A percentile compares a stretch with the other conserved stretches of the same genome.
phyloP scores from a whole-genome alignment of 2,329 filamentous ascomycete species.

The Arthrobotrys megalospora region DNA sequence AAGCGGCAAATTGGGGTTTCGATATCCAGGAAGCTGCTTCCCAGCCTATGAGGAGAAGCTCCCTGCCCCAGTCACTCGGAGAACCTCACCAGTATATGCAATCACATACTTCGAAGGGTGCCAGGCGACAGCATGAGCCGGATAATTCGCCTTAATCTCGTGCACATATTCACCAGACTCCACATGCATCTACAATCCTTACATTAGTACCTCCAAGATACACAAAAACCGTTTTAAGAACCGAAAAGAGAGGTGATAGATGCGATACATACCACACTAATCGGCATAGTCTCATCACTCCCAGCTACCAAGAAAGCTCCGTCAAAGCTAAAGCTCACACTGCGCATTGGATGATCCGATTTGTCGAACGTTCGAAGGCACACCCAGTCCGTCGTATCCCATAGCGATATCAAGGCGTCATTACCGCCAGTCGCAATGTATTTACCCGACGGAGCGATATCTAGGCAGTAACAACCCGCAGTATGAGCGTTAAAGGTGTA shows the following conservation, averaged over 20 bases:
- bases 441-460: slow-evolving; percentile 71
- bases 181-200: slow-evolving; percentile 63
- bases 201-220: slow-evolving; percentile 10
- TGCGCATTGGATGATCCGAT: slow-evolving; percentile 70
- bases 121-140: slow-evolving; percentile 65
- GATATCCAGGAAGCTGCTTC: slow-evolving; percentile 15
- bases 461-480: slow-evolving; percentile 70
- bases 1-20: slow-evolving; percentile 20
- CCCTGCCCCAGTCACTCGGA: slow-evolving; percentile 52
- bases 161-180: slow-evolving; percentile 65
- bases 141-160: slow-evolving; percentile 64
- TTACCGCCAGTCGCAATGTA: slow-evolving; percentile 72
- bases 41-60: slow-evolving; percentile 47
- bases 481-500: slow-evolving; percentile 71
- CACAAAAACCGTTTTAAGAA: not conserved
- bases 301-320: slow-evolving; percentile 71
- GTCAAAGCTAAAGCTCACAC: slow-evolving; percentile 72
- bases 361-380: slow-evolving; percentile 70
- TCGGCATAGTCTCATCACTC: slow-evolving; percentile 69
- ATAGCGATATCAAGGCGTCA: slow-evolving; percentile 71
- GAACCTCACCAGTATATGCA: slow-evolving; percentile 65
- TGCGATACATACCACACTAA: slow-evolving; percentile 62
- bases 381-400: slow-evolving; percentile 73
- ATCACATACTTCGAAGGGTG: slow-evolving; percentile 65
- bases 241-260: not conserved